A percentile compares a stretch with the other conserved stretches of the same genome.
phyloP scores from a whole-genome alignment of 2,329 filamentous ascomycete genomes.

The Microcera coccophila region DNA sequence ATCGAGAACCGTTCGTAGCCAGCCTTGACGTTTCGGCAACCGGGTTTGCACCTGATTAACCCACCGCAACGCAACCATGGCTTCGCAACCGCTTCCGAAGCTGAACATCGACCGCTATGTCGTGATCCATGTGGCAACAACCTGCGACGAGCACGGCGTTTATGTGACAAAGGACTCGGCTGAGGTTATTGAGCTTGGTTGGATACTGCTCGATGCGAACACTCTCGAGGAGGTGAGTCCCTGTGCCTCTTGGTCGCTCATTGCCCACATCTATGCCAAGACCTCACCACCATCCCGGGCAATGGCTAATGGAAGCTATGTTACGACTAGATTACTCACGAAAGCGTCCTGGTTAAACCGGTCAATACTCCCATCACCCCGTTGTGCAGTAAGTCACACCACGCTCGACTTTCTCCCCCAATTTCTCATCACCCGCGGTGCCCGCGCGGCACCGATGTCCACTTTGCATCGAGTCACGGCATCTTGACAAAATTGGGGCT shows the following conservation, averaged over 20 bases:
- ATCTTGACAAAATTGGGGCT: conserved; percentile 11
- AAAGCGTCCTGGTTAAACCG: conserved; percentile 95
- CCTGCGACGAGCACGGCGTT: conserved; percentile 97
- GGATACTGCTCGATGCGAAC: conserved; percentile 92
- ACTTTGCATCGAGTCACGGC: neutral
- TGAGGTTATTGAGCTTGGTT: conserved; percentile 97
- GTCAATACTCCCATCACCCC: conserved; percentile 98
- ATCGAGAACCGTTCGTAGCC: conserved; percentile 13
- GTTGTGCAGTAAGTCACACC: conserved; percentile 80
- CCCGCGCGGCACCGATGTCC: neutral
- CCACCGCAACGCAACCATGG: conserved; percentile 33
- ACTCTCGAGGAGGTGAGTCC: conserved; percentile 80
- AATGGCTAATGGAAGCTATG: conserved; percentile 12
- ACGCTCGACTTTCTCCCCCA: conserved; percentile 16
- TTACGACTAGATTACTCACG: conserved; percentile 72
- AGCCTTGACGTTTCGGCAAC: conserved; percentile 14
- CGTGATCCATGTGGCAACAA: conserved; percentile 97
- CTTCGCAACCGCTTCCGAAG: conserved; percentile 45
- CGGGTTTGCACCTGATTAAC: conserved; percentile 22
- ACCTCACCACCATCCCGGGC: neutral
- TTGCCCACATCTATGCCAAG: neutral
- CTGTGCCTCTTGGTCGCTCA: conserved; percentile 3
- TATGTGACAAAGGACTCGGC: conserved; percentile 99
- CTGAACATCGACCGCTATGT: conserved; percentile 91
- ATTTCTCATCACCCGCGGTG: conserved; percentile 1